Conservation (phyloP, 768 basidiomycete species). For the Termitomyces sp. region DNA sequence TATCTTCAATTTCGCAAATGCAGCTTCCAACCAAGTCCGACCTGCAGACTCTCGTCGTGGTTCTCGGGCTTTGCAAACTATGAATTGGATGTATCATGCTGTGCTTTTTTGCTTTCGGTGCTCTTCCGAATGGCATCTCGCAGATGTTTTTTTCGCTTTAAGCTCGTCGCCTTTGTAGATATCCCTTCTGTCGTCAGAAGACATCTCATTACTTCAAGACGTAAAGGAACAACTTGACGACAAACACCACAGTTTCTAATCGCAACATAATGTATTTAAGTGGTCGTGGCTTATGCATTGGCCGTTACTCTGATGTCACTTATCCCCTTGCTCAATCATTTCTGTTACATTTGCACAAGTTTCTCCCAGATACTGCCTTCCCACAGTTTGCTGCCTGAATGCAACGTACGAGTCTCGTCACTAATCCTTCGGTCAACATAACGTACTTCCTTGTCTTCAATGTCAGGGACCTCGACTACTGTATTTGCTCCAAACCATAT, state of each 20-base stretch:
- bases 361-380: slow-evolving; percentile 54
- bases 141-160: slow-evolving; percentile 45
- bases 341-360: slow-evolving; percentile 1
- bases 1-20: slow-evolving; percentile 58
- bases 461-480: slow-evolving; percentile 69
- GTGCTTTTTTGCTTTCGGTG: slow-evolving; percentile 55
- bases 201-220: slow-evolving; percentile 29
- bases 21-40: slow-evolving; percentile 57
- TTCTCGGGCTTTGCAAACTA: slow-evolving; percentile 60
- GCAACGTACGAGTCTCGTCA: slow-evolving; percentile 52
- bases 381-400: slow-evolving; percentile 84
- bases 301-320: slow-evolving; percentile 69
- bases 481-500: slow-evolving; percentile 57
- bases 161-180: slow-evolving; percentile 29
- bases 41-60: slow-evolving; percentile 78
- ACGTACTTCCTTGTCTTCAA: slow-evolving; percentile 77
- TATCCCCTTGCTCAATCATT: background rate
- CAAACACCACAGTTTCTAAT: slow-evolving; percentile 35
- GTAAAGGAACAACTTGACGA: slow-evolving; percentile 21
- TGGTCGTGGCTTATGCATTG: slow-evolving; percentile 75
- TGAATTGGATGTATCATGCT: slow-evolving; percentile 43
- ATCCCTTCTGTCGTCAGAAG: slow-evolving; percentile 24
- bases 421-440: slow-evolving; percentile 76
- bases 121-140: slow-evolving; percentile 58
- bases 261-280: slow-evolving; percentile 29